Evolutionary conservation across 2,329 filamentous ascomycete species (phyloP).

Genomic region (Coniochaeta sp.): DNA sequence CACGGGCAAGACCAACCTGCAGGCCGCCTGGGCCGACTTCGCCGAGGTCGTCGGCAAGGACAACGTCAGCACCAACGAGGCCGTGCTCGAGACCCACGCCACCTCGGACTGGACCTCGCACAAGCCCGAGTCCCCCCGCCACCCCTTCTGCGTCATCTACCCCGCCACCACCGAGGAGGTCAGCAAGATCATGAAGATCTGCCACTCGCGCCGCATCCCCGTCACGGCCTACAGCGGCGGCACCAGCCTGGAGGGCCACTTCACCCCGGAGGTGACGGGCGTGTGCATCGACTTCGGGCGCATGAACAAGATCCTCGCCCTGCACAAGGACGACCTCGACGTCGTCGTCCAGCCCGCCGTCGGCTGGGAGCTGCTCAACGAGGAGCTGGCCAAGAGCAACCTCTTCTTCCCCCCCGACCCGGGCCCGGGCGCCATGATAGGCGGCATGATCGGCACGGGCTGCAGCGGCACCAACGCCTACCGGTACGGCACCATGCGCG

Average conservation of each 20-base stretch:
- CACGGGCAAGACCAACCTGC: constrained; percentile 53
- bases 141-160: constrained; percentile 65
- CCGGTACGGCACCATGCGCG: constrained; percentile 88
- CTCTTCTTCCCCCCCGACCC: constrained; percentile 92
- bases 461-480: constrained; percentile 81
- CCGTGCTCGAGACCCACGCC: constrained; percentile 48
- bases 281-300: constrained; percentile 79
- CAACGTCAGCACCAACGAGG: constrained; percentile 52
- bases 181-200: constrained; percentile 80
- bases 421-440: constrained; percentile 86
- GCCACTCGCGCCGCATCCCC: constrained; percentile 71
- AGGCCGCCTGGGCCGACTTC: constrained; percentile 65
- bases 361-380: constrained; percentile 81
- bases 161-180: constrained; percentile 76
- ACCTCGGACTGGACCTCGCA: constrained; percentile 59
- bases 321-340: constrained; percentile 74
- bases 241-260: constrained; percentile 85
- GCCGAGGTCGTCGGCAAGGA: constrained; percentile 55
- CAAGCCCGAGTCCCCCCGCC: constrained; percentile 35
- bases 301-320: constrained; percentile 72
- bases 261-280: constrained; percentile 72
- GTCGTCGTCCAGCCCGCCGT: constrained; percentile 74
- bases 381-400: constrained; percentile 61
- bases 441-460: constrained; percentile 74
- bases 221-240: constrained; percentile 84